These are phyloP conservation scores for Phoenix dactylifera DNA, from an alignment of 176 grass and related monocot species.

Conservation along the genomic window DNA sequence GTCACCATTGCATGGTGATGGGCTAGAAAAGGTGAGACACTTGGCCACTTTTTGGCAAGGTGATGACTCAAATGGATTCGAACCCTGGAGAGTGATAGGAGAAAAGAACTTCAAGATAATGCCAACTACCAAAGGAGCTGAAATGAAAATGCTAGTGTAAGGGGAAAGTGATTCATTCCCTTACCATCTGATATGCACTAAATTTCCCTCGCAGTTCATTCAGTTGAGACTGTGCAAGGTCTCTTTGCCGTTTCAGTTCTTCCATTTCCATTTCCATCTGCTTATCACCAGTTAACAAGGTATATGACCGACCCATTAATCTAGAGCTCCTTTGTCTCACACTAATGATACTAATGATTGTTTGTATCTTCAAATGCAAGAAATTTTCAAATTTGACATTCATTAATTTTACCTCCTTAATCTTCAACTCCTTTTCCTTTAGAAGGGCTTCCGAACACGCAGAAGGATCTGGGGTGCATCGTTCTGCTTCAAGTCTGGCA, in stretches of 20 bases:
- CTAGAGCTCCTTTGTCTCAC: no score
- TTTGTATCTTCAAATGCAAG: no score
- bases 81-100: conserved; percentile 35
- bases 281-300: neutral
- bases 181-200: conserved; percentile 39
- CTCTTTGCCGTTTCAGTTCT: conserved; percentile 71
- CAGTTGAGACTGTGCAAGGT: conserved; percentile 46
- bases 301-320: no score
- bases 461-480: conserved; percentile 51
- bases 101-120: conserved; percentile 1
- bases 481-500: conserved; percentile 79
- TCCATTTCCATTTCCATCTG: conserved; percentile 92
- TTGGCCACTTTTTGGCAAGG: conserved; percentile 30
- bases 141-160: neutral
- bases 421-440: conserved; percentile 69
- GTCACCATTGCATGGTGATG: conserved; percentile 39
- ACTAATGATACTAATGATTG: no score
- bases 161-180: no score
- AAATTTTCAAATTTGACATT: conserved; percentile 3
- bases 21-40: conserved; percentile 72
- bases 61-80: conserved; percentile 80
- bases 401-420: conserved; percentile 52
- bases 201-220: conserved; percentile 53
- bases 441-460: conserved; percentile 51
- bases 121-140: neutral